These are phyloP conservation scores for Alternaria sp. DNA, from an alignment of 2,329 filamentous ascomycete species.

Conservation along the genomic window DNA sequence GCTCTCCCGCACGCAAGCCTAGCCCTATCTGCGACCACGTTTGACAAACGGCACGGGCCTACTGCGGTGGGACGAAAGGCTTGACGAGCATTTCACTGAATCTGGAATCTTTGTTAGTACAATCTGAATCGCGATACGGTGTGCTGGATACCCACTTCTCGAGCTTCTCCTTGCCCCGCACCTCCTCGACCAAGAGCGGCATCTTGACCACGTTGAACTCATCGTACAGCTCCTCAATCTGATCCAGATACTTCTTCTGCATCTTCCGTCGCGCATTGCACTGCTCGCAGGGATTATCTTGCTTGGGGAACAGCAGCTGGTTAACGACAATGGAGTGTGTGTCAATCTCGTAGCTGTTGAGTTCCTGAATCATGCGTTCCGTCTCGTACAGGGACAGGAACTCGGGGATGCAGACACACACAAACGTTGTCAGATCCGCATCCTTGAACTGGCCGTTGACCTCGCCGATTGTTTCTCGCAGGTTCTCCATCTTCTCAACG, in stretches of 20 bases:
- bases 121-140: neutral
- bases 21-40: neutral
- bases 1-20: neutral
- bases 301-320: slow-evolving; percentile 91
- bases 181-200: slow-evolving; percentile 94
- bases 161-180: slow-evolving; percentile 91
- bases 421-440: slow-evolving; percentile 92
- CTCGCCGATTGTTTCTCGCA: slow-evolving; percentile 91
- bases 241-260: slow-evolving; percentile 99
- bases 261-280: slow-evolving; percentile 95
- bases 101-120: slow-evolving; percentile 35
- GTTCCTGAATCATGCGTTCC: slow-evolving; percentile 99
- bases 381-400: slow-evolving; percentile 98
- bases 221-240: slow-evolving; percentile 98
- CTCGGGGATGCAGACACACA: slow-evolving; percentile 98
- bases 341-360: slow-evolving; percentile 91
- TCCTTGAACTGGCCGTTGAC: slow-evolving; percentile 99
- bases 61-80: slow-evolving; percentile 73
- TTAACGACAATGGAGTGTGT: slow-evolving; percentile 98
- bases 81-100: slow-evolving; percentile 86
- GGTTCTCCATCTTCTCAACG: slow-evolving; percentile 90
- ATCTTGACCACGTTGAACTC: slow-evolving; percentile 99
- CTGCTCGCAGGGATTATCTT: slow-evolving; percentile 87
- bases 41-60: slow-evolving; percentile 14
- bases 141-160: slow-evolving; percentile 64